A percentile compares a stretch with the other conserved stretches of the same genome.
These are phyloP conservation scores for Candida orba DNA, from an alignment of 805 yeast genomes.

Conservation along the genomic window DNA sequence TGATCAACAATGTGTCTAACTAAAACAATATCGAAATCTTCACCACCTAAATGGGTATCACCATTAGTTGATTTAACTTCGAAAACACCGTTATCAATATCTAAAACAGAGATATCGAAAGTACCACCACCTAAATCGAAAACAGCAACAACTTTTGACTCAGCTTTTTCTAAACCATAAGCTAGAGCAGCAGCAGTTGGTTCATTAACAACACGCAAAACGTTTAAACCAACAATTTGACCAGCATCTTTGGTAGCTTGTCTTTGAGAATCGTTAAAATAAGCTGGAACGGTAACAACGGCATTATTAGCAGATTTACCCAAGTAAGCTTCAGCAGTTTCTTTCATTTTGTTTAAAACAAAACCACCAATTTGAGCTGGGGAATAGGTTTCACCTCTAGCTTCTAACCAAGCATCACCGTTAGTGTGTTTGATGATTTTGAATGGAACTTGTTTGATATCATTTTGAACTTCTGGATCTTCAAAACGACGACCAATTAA, in stretches of 20 bases:
- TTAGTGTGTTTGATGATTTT: conserved; percentile 49
- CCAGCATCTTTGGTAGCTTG: conserved; percentile 81
- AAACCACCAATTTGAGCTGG: conserved; percentile 72
- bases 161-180: conserved; percentile 93
- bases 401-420: conserved; percentile 64
- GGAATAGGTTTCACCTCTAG: conserved; percentile 40
- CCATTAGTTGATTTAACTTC: conserved; percentile 82
- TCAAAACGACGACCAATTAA: conserved; percentile 68
- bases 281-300: conserved; percentile 75
- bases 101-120: conserved; percentile 71
- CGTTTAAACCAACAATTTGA: conserved; percentile 72
- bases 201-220: conserved; percentile 69
- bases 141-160: conserved; percentile 47
- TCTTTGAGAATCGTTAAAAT: conserved; percentile 74
- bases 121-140: conserved; percentile 86
- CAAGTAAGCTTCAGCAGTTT: conserved; percentile 53
- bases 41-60: conserved; percentile 77
- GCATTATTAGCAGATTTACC: conserved; percentile 54
- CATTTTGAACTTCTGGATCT: conserved; percentile 68
- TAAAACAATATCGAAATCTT: conserved; percentile 70
- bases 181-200: conserved; percentile 98
- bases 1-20: conserved; percentile 48
- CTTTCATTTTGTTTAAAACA: conserved; percentile 58
- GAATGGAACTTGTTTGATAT: conserved; percentile 58
- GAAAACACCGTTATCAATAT: conserved; percentile 74